phyloP scores from a whole-genome alignment of 2,329 filamentous ascomycete species.

The Aureobasidium sp. region DNA sequence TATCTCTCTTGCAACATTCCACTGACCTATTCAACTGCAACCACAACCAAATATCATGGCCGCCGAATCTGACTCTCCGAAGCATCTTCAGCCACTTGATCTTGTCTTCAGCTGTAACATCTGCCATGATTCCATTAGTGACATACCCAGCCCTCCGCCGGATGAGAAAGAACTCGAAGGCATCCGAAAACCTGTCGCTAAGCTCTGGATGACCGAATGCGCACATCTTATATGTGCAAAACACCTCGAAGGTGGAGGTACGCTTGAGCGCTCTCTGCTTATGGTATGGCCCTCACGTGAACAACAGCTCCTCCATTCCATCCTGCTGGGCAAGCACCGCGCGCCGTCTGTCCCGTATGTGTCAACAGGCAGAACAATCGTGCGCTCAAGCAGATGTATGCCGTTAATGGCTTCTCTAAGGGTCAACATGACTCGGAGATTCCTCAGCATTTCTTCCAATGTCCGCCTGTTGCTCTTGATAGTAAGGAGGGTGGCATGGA shows the following conservation, averaged over 20 bases:
- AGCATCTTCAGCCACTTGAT: slow-evolving; percentile 25
- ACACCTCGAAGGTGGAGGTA: slow-evolving; percentile 42
- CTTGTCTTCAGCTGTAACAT: slow-evolving; percentile 42
- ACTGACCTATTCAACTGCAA: background rate
- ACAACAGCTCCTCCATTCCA: slow-evolving; percentile 38
- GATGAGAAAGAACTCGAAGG: slow-evolving; percentile 28
- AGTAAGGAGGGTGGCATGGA: slow-evolving; percentile 31
- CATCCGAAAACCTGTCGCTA: slow-evolving; percentile 27
- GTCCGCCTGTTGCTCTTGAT: slow-evolving; percentile 37
- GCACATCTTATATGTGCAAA: slow-evolving; percentile 41
- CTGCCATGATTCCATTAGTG: slow-evolving; percentile 37
- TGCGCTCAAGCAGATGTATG: slow-evolving; percentile 32
- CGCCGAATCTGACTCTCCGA: background rate
- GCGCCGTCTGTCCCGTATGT: slow-evolving; percentile 39
- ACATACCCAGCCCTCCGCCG: slow-evolving; percentile 33
- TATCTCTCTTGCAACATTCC: background rate
- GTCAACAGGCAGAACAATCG: slow-evolving; percentile 25
- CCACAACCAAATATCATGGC: background rate
- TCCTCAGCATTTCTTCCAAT: slow-evolving; percentile 33
- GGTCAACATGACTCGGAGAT: slow-evolving; percentile 37
- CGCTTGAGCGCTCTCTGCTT: slow-evolving; percentile 12
- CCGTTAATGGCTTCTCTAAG: slow-evolving; percentile 34
- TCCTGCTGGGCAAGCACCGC: slow-evolving; percentile 30
- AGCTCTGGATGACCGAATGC: slow-evolving; percentile 40
- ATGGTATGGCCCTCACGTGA: background rate